phyloP scores from a whole-genome alignment of 2,329 filamentous ascomycete species.

The Pseudocercospora musae region DNA sequence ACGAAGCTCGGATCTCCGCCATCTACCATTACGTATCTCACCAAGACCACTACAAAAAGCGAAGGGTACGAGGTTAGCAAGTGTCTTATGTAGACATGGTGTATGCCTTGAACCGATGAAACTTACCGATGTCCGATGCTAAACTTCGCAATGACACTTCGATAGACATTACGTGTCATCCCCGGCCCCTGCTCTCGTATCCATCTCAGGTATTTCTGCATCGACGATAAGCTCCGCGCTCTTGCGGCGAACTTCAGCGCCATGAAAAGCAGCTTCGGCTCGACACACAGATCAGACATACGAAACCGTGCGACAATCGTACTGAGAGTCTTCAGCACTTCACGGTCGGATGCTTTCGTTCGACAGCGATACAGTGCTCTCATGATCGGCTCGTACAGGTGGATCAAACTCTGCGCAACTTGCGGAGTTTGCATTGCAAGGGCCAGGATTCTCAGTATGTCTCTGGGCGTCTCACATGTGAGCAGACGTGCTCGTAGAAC shows the following conservation, averaged over 20 bases:
- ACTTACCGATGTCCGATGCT: conserved; percentile 36
- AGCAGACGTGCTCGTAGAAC: conserved; percentile 33
- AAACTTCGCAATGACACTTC: conserved; percentile 37
- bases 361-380: conserved; percentile 36
- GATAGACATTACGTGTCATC: conserved; percentile 32
- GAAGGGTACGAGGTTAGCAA: no score
- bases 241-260: conserved; percentile 37
- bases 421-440: conserved; percentile 27
- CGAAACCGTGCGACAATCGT: conserved; percentile 30
- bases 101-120: no score
- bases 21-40: conserved; percentile 39
- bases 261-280: conserved; percentile 24
- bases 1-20: conserved; percentile 34
- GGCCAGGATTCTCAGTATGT: conserved; percentile 33
- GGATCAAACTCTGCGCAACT: conserved; percentile 21
- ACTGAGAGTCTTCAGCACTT: conserved; percentile 29
- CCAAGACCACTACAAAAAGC: conserved; percentile 37
- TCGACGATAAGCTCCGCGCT: conserved; percentile 27
- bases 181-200: conserved; percentile 16
- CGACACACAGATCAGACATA: conserved; percentile 23
- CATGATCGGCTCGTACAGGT: conserved; percentile 29
- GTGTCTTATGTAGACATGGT: no score
- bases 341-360: conserved; percentile 28
- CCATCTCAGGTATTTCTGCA: conserved; percentile 34
- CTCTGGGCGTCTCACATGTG: conserved; percentile 27